These are phyloP conservation scores for Chenopodium album DNA, from an alignment of 148 eudicot genomes.

Conservation along the genomic window DNA sequence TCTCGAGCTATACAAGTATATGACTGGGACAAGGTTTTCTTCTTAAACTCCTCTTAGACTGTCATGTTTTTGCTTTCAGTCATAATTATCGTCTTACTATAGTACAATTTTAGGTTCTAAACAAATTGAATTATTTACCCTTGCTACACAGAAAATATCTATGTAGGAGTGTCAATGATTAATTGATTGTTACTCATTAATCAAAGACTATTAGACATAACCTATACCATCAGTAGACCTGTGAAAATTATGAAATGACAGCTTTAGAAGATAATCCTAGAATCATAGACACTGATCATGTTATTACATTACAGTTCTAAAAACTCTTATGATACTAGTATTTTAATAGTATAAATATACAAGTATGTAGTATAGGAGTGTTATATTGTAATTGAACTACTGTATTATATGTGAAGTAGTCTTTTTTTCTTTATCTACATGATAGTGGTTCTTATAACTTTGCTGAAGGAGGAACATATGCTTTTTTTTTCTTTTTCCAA, in stretches of 20 bases:
- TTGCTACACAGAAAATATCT: not conserved
- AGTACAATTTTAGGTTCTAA: not conserved
- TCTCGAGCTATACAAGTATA: constrained; percentile 63
- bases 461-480: no score
- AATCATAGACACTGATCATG: not conserved
- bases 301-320: not conserved
- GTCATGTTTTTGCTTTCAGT: not conserved
- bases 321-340: not conserved
- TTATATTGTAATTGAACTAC: no score
- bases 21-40: constrained; percentile 84
- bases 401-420: no score
- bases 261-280: not conserved
- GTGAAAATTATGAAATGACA: not conserved
- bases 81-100: not conserved
- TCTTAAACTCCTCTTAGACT: not conserved
- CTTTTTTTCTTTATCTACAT: no score
- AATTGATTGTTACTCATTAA: not conserved
- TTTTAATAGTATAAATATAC: no score
- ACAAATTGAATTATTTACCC: not conserved
- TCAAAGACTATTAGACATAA: not conserved
- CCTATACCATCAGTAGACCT: not conserved
- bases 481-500: no score
- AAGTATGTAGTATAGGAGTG: no score
- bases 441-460: no score
- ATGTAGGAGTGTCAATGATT: not conserved